Conservation (phyloP, 345 rosid genomes). For the Pugionium dolabratum region DNA sequence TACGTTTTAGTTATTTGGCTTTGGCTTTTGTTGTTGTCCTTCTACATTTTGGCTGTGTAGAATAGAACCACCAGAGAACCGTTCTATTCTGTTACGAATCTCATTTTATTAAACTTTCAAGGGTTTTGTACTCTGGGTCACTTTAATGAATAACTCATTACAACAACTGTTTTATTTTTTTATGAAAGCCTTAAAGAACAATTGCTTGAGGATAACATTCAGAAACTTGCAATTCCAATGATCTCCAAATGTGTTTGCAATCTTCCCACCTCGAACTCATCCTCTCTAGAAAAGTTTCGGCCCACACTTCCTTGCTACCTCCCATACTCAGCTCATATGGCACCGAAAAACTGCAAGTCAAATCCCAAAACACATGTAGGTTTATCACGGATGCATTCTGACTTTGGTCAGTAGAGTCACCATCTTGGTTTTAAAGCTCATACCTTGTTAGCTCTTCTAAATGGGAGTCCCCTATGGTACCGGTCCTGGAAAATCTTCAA, state of each 20-base stretch:
- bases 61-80: constrained; percentile 3
- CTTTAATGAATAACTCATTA: neutral
- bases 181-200: constrained; percentile 48
- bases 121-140: neutral
- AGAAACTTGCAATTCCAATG: constrained; percentile 66
- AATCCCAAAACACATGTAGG: constrained; percentile 10
- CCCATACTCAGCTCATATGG: constrained; percentile 90
- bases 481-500: constrained; percentile 47
- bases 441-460: constrained; percentile 84
- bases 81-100: constrained; percentile 7
- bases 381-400: neutral
- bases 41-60: neutral
- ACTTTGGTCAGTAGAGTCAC: neutral
- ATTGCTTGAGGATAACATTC: constrained; percentile 91
- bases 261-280: constrained; percentile 61
- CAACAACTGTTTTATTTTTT: neutral
- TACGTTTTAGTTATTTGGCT: neutral
- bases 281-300: constrained; percentile 52
- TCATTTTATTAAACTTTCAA: constrained; percentile 2
- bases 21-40: neutral
- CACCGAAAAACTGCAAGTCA: constrained; percentile 68
- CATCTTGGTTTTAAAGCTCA: constrained; percentile 12
- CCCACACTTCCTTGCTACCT: constrained; percentile 79
- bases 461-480: constrained; percentile 38
- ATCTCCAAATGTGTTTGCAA: constrained; percentile 67